These are phyloP conservation scores for Mycena polygramma DNA, from an alignment of 768 basidiomycete genomes.

Conservation along the genomic window DNA sequence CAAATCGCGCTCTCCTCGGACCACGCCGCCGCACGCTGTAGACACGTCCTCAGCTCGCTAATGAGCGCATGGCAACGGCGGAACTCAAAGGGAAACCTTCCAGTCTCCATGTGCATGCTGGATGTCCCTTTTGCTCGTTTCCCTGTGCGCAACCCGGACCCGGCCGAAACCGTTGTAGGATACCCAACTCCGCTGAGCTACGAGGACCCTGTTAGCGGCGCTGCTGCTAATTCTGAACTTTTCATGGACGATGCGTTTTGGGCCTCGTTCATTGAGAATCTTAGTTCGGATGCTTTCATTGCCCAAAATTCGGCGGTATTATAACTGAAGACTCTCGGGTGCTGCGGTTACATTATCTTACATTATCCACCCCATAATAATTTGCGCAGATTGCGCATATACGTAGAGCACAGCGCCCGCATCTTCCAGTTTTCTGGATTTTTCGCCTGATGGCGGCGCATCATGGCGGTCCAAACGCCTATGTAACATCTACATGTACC, in stretches of 20 bases:
- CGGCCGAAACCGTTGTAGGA: background rate
- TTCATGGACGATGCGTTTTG: constrained; percentile 60
- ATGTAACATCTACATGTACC: too few species aligned
- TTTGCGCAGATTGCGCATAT: too few species aligned
- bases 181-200: constrained; percentile 6
- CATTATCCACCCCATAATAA: too few species aligned
- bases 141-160: background rate
- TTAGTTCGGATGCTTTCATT: constrained; percentile 37
- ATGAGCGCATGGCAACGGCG: constrained; percentile 41
- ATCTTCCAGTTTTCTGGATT: too few species aligned
- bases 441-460: too few species aligned
- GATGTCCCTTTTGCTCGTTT: background rate
- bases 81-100: background rate
- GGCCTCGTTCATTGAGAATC: constrained; percentile 55
- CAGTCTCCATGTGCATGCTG: background rate
- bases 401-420: too few species aligned
- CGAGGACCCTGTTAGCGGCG: background rate
- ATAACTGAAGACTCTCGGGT: too few species aligned
- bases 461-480: too few species aligned
- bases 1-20: constrained; percentile 53
- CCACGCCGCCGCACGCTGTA: constrained; percentile 56
- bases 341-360: too few species aligned
- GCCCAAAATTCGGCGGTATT: constrained; percentile 14
- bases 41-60: constrained; percentile 55
- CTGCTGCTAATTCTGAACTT: constrained; percentile 45